Evolutionary conservation across 2,329 filamentous ascomycete genomes (phyloP).

Genomic region (Alternaria consortialis): DNA sequence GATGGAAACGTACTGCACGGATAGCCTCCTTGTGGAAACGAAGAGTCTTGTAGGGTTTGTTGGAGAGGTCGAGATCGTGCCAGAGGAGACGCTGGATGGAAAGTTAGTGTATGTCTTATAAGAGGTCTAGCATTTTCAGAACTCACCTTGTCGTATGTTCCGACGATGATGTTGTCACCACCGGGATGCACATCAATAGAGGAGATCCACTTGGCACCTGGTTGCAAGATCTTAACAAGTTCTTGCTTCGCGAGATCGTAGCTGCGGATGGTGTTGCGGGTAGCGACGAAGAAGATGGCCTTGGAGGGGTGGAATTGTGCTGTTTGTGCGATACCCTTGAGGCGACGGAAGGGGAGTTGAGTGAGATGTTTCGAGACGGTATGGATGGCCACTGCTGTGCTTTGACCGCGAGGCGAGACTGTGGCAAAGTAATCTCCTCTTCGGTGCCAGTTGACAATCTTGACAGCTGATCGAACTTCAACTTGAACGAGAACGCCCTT

Average conservation of each 20-base stretch:
- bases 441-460: slow-evolving; percentile 92
- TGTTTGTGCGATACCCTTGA: slow-evolving; percentile 80
- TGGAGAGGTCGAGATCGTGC: slow-evolving; percentile 95
- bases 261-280: slow-evolving; percentile 88
- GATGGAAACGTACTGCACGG: slow-evolving; percentile 86
- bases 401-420: slow-evolving; percentile 81
- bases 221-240: slow-evolving; percentile 90
- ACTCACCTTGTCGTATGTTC: slow-evolving; percentile 80
- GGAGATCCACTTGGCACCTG: slow-evolving; percentile 93
- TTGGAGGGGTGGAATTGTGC: slow-evolving; percentile 94
- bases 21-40: slow-evolving; percentile 94
- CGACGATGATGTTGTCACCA: slow-evolving; percentile 92
- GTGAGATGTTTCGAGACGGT: slow-evolving; percentile 94
- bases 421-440: slow-evolving; percentile 94
- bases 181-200: slow-evolving; percentile 92
- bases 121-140: rapidly evolving
- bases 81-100: slow-evolving; percentile 75
- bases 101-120: not conserved
- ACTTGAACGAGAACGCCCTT: slow-evolving; percentile 82
- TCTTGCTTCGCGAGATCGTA: slow-evolving; percentile 94
- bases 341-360: slow-evolving; percentile 87
- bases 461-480: slow-evolving; percentile 81
- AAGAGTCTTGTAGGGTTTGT: slow-evolving; percentile 93
- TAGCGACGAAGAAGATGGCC: slow-evolving; percentile 94
- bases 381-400: slow-evolving; percentile 88